These are phyloP conservation scores for Cyberlindnera saturnus DNA, from an alignment of 805 yeast species.

Conservation along the genomic window DNA sequence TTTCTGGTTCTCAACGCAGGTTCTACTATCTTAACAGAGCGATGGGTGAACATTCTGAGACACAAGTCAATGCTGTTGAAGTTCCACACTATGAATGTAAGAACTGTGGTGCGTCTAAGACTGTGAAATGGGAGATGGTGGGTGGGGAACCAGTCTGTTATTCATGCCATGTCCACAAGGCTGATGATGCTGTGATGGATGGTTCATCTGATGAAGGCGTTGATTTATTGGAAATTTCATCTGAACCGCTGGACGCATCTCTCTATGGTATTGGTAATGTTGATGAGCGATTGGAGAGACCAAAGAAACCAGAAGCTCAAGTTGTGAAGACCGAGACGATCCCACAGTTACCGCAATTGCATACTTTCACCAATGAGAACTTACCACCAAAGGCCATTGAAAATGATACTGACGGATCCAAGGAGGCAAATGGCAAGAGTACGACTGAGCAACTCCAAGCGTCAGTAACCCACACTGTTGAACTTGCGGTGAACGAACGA, in stretches of 20 bases:
- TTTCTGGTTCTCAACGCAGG: conserved; percentile 33
- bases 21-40: conserved; percentile 29
- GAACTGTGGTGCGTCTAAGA: conserved; percentile 2
- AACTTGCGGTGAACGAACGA: no score
- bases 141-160: conserved; percentile 8
- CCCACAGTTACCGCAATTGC: conserved; percentile 6
- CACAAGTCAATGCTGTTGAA: not conserved
- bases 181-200: not conserved
- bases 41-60: not conserved
- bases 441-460: no score
- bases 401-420: no score
- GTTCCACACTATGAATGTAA: not conserved
- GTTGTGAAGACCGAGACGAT: not conserved
- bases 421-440: no score
- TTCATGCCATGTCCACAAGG: conserved; percentile 6
- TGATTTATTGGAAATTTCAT: not conserved
- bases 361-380: conserved; percentile 6
- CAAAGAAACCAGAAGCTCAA: conserved; percentile 1
- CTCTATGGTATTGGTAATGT: not conserved
- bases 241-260: conserved; percentile 1
- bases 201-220: not conserved
- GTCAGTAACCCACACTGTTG: no score
- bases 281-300: not conserved
- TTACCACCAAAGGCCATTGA: conserved; percentile 1
- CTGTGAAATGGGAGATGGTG: conserved; percentile 14